Evolutionary conservation across 2,329 filamentous ascomycete species (phyloP), one percentile per base, ranked within the genome.

Genomic region (Xylaria sp.): DNA sequence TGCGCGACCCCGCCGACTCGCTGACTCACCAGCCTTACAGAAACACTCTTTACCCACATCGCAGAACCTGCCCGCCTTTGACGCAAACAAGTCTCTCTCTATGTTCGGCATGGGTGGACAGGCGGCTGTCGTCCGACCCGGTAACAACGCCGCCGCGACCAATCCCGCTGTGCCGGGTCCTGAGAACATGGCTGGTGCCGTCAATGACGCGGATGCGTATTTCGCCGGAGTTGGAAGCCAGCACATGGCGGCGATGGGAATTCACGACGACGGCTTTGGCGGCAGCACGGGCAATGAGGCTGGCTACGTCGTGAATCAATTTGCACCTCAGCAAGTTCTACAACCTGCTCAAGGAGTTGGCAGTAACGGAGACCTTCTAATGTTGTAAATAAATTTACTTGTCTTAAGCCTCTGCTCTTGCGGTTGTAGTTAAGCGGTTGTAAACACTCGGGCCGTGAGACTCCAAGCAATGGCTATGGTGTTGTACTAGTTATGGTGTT

Each of bases 181-280:
- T 23, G 63, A 61, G 20, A 70, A 70, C 76, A 84, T 94, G 66
- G 86, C 89, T 3, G 88, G 90, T 32, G 94, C 94, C 1, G 90
- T 97, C 44, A 92, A 87, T 76, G 94, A 96, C 64, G 95, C 94
- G 10, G 95, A 98, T 77, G 89, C 91, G 18, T 98, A 97, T 81
- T 98, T 98, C 81, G 90, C 92, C 18, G 91, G 90, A 54, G 85
- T 94, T n/a, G 90, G 91, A 1, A 88, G 84, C 68, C 88, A 91
- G 78, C 90, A 92, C 78, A 92, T 94, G 90, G 89, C 88, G 4
- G 86, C 88, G 18, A 89, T 94, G 88, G 86, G 87, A 66, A 85
- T 94, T 67, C 87, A 89, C 74, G 88, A 91, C 56, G 84, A 86
- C 15, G 60, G 60, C 46, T 91, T 91, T 77, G 89, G 89, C 23